A percentile compares a stretch with the other conserved stretches of the same genome.
These are phyloP conservation scores for Eleusine indica DNA, from an alignment of 176 grass and related monocot genomes.

Conservation along the genomic window DNA sequence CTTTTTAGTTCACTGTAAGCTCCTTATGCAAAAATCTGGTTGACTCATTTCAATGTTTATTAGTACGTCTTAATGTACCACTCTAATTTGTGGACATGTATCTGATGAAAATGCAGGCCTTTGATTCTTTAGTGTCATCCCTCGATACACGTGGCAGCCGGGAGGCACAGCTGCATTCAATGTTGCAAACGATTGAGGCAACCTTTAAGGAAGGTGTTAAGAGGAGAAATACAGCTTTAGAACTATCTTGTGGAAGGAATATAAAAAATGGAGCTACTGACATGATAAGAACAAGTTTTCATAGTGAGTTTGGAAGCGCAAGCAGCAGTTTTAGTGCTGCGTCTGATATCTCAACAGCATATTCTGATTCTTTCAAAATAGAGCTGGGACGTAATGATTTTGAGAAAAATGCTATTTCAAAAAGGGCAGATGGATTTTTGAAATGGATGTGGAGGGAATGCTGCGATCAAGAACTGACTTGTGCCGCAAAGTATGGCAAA, in stretches of 20 bases:
- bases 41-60: background rate
- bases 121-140: conserved; percentile 75
- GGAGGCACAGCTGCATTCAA: conserved; percentile 88
- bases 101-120: conserved; percentile 53
- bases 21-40: background rate
- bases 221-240: conserved; percentile 27
- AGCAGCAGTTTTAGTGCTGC: conserved; percentile 51
- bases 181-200: conserved; percentile 82
- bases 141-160: conserved; percentile 87
- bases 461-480: conserved; percentile 57
- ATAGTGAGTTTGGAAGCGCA: conserved; percentile 58
- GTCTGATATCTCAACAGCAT: conserved; percentile 53
- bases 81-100: conserved; percentile 31
- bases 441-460: conserved; percentile 94
- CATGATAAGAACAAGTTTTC: conserved; percentile 54
- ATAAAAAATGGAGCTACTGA: conserved; percentile 54
- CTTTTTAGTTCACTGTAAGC: background rate
- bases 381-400: conserved; percentile 70
- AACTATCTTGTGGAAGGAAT: conserved; percentile 48
- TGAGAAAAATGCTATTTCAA: conserved; percentile 73
- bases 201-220: conserved; percentile 90
- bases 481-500: conserved; percentile 69
- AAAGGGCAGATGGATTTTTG: conserved; percentile 68
- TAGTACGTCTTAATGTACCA: conserved; percentile 6
- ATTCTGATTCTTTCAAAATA: conserved; percentile 81